A percentile compares a stretch with the other conserved stretches of the same genome.
Conservation (phyloP, 2,329 filamentous ascomycete species). For the Aspergillus sergii region DNA sequence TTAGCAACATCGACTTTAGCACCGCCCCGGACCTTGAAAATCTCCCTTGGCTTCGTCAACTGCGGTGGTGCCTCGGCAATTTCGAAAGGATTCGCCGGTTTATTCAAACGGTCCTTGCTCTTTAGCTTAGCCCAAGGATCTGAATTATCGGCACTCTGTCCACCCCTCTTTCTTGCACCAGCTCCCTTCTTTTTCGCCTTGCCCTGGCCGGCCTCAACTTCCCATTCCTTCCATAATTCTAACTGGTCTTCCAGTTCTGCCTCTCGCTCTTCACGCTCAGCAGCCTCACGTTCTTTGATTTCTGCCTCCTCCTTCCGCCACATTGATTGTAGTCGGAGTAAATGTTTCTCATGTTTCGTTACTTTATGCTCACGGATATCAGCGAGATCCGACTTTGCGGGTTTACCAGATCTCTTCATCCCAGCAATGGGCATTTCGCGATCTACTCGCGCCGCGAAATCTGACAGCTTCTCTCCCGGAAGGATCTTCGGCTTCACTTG, state of each 20-base stretch:
- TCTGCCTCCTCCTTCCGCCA: slow-evolving; percentile 59
- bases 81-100: slow-evolving; percentile 42
- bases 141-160: slow-evolving; percentile 61
- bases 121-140: slow-evolving; percentile 80
- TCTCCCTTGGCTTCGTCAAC: slow-evolving; percentile 62
- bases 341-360: slow-evolving; percentile 82
- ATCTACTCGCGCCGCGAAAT: slow-evolving; percentile 82
- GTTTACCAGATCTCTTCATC: slow-evolving; percentile 60
- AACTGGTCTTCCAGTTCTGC: slow-evolving; percentile 65
- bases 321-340: slow-evolving; percentile 61
- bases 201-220: slow-evolving; percentile 56
- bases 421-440: slow-evolving; percentile 76
- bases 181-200: slow-evolving; percentile 51
- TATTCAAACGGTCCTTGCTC: slow-evolving; percentile 51
- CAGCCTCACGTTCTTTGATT: slow-evolving; percentile 73
- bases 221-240: slow-evolving; percentile 65
- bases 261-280: slow-evolving; percentile 70
- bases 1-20: slow-evolving; percentile 69
- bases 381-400: slow-evolving; percentile 25
- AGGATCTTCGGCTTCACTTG: slow-evolving; percentile 65
- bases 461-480: slow-evolving; percentile 79
- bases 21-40: slow-evolving; percentile 66
- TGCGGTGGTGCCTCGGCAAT: slow-evolving; percentile 78
- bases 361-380: slow-evolving; percentile 58
- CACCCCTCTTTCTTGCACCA: slow-evolving; percentile 42